Evolutionary conservation across 805 yeast genomes (phyloP), one percentile per base, ranked within the genome.

Genomic region (Spathaspora passalidarum): DNA sequence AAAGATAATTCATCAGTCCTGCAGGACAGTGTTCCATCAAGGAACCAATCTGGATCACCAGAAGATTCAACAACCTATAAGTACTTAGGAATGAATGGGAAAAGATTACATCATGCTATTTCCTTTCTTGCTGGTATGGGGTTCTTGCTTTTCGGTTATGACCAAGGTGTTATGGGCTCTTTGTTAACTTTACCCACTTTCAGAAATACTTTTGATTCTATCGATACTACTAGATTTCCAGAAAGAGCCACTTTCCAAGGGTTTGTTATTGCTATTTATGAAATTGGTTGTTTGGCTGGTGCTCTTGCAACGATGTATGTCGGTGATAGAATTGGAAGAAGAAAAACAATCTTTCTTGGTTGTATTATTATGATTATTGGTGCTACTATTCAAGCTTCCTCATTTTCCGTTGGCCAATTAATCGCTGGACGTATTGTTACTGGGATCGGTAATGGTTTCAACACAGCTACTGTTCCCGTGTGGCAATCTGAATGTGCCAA

Each of bases 131-230:
- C 68, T 50, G 55, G 55, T 52, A 62, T 75, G 32, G 88, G 86
- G 1, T 84, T 84, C 62, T 73, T 80, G 7, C 72, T 85, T 43
- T 85, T 86, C 56, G 92, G 92, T 47, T 86, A 84, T 55, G 89
- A 86, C 58, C 91, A 86, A 63, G 92, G 92, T 60, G 77, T 86
- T 42, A 84, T 85, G 89, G 47, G 47, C 9, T 21, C 35, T 6
- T 39, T 44, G 16, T 34, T 44, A 32, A 44, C 47, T 4, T 35
- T 44, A 23, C 32, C 43, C n/a, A 17, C 14, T 13, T 44, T 44
- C 18, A 14, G 16, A 23, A 18, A 35, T 17, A 40, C 41, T 5
- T 44, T 44, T 20, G 25, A 6, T 7, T 9, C 32, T 38, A 38
- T 38, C 14, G 14, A 36, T 19, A 36, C 38, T 18, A 19, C 25